A percentile compares a stretch with the other conserved stretches of the same genome.
Conservation (phyloP, 176 grass and related monocot genomes). For the Oryza nivara region DNA sequence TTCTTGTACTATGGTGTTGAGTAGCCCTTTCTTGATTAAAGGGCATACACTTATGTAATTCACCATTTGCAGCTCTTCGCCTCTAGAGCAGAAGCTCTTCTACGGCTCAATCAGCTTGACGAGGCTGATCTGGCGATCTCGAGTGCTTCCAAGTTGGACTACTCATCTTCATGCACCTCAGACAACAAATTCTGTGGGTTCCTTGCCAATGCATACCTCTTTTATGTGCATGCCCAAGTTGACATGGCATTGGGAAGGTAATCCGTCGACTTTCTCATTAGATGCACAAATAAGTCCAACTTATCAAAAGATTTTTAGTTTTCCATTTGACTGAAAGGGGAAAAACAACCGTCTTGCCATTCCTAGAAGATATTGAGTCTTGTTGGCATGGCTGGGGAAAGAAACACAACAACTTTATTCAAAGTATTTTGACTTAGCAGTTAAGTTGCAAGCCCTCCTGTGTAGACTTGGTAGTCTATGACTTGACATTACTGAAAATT, state of each 20-base stretch:
- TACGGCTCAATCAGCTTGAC: constrained; percentile 66
- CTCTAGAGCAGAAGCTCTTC: constrained; percentile 81
- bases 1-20: constrained; percentile 13
- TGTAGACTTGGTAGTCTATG: constrained; percentile 29
- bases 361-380: neutral
- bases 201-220: constrained; percentile 67
- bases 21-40: constrained; percentile 8
- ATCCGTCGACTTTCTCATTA: constrained; percentile 14
- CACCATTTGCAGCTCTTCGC: constrained; percentile 72
- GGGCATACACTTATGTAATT: constrained; percentile 18
- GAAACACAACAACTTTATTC: constrained; percentile 20
- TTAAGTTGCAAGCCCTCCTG: neutral
- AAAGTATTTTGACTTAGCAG: constrained; percentile 37
- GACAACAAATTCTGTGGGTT: constrained; percentile 84
- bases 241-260: constrained; percentile 93
- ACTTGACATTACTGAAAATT: constrained; percentile 38
- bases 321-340: neutral
- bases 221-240: constrained; percentile 78
- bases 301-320: neutral
- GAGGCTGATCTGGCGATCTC: constrained; percentile 81
- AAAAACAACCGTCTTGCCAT: neutral
- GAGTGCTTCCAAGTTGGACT: constrained; percentile 82
- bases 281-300: constrained; percentile 25
- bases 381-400: constrained; percentile 1
- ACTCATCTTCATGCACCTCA: constrained; percentile 54